A percentile compares a stretch with the other conserved stretches of the same genome.
phyloP scores from a whole-genome alignment of 176 grass and related monocot species.

The Oryza meridionalis region DNA sequence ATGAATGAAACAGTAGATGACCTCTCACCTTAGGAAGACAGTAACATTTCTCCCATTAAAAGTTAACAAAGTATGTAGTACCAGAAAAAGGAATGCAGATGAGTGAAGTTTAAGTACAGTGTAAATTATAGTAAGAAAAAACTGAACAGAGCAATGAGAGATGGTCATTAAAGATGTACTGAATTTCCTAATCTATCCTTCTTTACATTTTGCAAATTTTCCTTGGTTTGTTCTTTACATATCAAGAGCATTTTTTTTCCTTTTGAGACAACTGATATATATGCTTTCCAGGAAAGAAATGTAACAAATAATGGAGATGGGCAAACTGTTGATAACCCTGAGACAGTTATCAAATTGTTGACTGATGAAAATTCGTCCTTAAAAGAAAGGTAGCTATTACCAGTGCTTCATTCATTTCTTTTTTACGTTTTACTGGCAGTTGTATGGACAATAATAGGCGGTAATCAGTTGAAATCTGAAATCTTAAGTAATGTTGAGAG shows the following conservation, averaged over 20 bases:
- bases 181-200: neutral
- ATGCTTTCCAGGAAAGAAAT: constrained; percentile 49
- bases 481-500: neutral
- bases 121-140: neutral
- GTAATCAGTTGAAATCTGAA: too few relatives aligned
- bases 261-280: neutral
- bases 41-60: neutral
- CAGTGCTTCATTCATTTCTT: constrained; percentile 9
- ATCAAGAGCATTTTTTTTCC: neutral
- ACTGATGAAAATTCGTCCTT: constrained; percentile 72
- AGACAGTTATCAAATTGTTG: constrained; percentile 55
- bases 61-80: neutral
- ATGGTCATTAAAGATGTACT: neutral
- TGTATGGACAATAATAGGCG: neutral
- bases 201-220: neutral
- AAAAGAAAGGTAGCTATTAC: constrained; percentile 58
- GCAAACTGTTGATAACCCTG: constrained; percentile 34
- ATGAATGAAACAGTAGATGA: neutral
- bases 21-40: neutral
- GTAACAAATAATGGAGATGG: constrained; percentile 34
- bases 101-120: neutral
- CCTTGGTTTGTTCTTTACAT: neutral
- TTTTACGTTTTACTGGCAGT: constrained; percentile 23
- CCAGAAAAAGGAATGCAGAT: neutral
- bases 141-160: neutral